Evolutionary conservation across 352 stramenopile species (phyloP).

Genomic region (Globisporangium ultimum): DNA sequence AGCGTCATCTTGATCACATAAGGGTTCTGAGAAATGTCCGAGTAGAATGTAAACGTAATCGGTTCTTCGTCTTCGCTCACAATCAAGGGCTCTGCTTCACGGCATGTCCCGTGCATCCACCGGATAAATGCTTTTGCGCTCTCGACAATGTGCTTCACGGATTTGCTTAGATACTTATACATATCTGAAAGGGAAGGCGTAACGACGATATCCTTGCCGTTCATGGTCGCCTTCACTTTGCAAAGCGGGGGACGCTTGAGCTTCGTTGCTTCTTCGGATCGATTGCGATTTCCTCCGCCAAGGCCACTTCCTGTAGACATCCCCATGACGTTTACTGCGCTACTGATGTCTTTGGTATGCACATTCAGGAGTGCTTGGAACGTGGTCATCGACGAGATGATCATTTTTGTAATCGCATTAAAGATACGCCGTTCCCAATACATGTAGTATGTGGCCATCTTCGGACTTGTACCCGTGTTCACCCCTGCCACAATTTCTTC

Average conservation of each 20-base stretch:
- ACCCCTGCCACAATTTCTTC: slow-evolving; percentile 94
- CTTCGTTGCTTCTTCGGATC: slow-evolving; percentile 57
- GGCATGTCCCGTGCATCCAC: slow-evolving; percentile 96
- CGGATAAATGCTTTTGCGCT: slow-evolving; percentile 92
- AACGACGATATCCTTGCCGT: slow-evolving; percentile 94
- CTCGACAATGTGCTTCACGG: slow-evolving; percentile 93
- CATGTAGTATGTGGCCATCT: slow-evolving; percentile 94
- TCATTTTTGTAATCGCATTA: slow-evolving; percentile 97
- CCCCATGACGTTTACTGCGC: slow-evolving; percentile 34
- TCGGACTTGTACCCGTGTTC: slow-evolving; percentile 88
- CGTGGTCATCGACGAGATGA: slow-evolving; percentile 93
- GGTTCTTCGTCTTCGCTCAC: slow-evolving; percentile 93
- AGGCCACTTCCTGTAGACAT: slow-evolving; percentile 22
- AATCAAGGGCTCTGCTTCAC: slow-evolving; percentile 84
- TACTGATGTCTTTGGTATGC: slow-evolving; percentile 82
- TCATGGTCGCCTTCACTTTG: slow-evolving; percentile 93
- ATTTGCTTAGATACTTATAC: slow-evolving; percentile 95
- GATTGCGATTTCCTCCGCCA: slow-evolving; percentile 14
- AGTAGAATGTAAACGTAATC: slow-evolving; percentile 93
- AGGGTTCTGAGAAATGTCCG: slow-evolving; percentile 93
- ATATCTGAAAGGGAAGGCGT: slow-evolving; percentile 93
- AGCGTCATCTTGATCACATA: slow-evolving; percentile 96
- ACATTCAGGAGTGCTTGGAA: slow-evolving; percentile 92
- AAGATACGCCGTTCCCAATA: slow-evolving; percentile 97
- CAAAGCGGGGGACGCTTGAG: slow-evolving; percentile 88